Evolutionary conservation across 23 red algal genomes (phyloP).

Genomic region (Gracilariopsis chorda): DNA sequence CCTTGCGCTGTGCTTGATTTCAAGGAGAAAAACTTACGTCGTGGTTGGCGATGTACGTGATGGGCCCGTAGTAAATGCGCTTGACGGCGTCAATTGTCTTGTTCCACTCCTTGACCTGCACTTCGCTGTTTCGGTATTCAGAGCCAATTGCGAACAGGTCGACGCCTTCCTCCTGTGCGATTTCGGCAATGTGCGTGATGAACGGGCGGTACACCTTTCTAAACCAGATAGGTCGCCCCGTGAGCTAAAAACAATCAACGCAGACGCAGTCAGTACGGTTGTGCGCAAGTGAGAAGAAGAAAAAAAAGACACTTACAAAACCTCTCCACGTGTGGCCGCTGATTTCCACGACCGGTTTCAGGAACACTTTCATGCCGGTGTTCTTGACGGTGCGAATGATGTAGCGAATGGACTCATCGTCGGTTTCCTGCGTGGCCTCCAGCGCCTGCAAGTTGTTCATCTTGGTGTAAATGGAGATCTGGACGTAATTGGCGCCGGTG

Average conservation of each 20-base stretch:
- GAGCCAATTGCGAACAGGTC: slow-evolving; percentile 23
- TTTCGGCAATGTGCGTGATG: slow-evolving; percentile 12
- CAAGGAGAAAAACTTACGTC: slow-evolving; percentile 27
- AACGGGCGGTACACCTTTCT: slow-evolving; percentile 28
- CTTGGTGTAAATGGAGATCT: slow-evolving; percentile 20
- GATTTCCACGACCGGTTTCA: slow-evolving; percentile 34
- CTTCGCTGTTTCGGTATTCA: not conserved
- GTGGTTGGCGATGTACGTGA: slow-evolving; percentile 44
- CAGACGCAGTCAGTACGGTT: too few relatives aligned
- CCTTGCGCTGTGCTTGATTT: too few relatives aligned
- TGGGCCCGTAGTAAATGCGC: not conserved
- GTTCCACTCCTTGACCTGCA: not conserved
- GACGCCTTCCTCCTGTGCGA: slow-evolving; percentile 34
- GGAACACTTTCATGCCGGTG: slow-evolving; percentile 3
- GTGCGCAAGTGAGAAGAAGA: not conserved
- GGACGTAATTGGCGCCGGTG: slow-evolving; percentile 34
- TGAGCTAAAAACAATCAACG: too few relatives aligned
- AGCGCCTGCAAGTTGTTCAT: not conserved
- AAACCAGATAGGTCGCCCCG: slow-evolving; percentile 12
- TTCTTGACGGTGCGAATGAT: slow-evolving; percentile 29
- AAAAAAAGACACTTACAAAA: not conserved
- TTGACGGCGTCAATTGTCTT: not conserved
- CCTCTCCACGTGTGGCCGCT: slow-evolving; percentile 21
- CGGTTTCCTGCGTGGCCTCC: not conserved
- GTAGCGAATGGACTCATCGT: slow-evolving; percentile 40